Evolutionary conservation across 2,329 filamentous ascomycete species (phyloP), one percentile per base, ranked within the genome.

Genomic region (Aureobasidium mangrovei): DNA sequence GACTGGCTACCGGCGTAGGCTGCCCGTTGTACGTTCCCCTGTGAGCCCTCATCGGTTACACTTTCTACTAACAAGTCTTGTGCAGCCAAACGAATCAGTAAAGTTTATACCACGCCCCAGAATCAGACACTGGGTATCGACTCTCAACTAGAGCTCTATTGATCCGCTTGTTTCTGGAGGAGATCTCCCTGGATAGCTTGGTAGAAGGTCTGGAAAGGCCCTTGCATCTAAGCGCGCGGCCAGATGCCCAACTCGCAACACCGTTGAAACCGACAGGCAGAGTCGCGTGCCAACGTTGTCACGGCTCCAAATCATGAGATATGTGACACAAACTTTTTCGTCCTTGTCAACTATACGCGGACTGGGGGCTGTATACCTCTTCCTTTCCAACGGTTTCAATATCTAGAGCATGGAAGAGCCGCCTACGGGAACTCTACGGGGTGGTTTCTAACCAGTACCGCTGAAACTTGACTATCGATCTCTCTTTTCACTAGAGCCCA

Each of bases 391-490:
- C 49, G 39, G 39, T 44, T 53, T 44, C 49, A 53, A 31, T 44
- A 43, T 38, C 49, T 31, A 40, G 39, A 36, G 49, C 40, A 40
- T 7, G 39, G 38, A 18, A 4, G 38, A 52, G 47, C 31, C 18
- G 29, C 7, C 38, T 38, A 36, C 32, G 38, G 32, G 31, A 53
- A 53, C 39, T 53, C 49, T 44, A 53, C 31, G 39, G 31, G 48
- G 49, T 18, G 18, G 31, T 26, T 32, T 42, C 47, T 44, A 24
- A 36, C 29, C 49, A 43, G 32, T 9, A 53, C 49, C 49, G 49
- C 49, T 53, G 49, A 53, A 44, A 53, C 49, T 53, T 44, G 49
- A 53, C 49, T 53, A 53, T 53, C 40, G 49, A 53, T 53, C 39
- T 44, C 44, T 53, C 49, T 53, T 53, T 53, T 44, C 49, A 44